phyloP scores from a whole-genome alignment of 768 basidiomycete species.

The Gloeophyllum trabeum region DNA sequence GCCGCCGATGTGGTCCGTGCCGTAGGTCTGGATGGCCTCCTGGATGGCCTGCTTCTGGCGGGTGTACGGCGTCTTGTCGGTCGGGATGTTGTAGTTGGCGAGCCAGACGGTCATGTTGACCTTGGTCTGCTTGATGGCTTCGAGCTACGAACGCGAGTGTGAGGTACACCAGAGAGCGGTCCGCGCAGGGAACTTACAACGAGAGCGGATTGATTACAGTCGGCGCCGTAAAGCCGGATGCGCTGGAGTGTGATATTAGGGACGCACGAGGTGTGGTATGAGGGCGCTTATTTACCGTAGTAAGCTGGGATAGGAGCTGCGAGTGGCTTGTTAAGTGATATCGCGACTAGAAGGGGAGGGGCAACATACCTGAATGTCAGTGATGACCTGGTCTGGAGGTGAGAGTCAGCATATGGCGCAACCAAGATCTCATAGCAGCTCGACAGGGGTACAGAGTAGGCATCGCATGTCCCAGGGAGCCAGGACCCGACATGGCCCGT shows the following conservation, averaged over 20 bases:
- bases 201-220: slow-evolving; percentile 74
- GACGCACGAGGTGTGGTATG: not conserved
- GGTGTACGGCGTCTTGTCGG: slow-evolving; percentile 57
- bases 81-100: slow-evolving; percentile 54
- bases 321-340: slow-evolving; percentile 6
- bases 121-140: slow-evolving; percentile 85
- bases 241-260: slow-evolving; percentile 22
- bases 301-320: slow-evolving; percentile 78
- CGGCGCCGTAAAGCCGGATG: slow-evolving; percentile 78
- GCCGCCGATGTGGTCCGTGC: slow-evolving; percentile 63
- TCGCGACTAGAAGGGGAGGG: not conserved
- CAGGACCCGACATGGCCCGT: no score
- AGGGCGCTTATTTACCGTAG: slow-evolving; percentile 26
- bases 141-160: slow-evolving; percentile 32
- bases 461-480: no score
- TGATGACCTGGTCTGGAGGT: slow-evolving; percentile 41
- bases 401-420: no score
- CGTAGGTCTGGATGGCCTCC: slow-evolving; percentile 64
- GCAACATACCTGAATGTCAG: slow-evolving; percentile 53
- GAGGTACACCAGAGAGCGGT: not conserved
- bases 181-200: slow-evolving; percentile 33
- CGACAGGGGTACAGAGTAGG: no score
- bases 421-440: no score
- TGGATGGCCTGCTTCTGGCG: slow-evolving; percentile 64
- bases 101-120: slow-evolving; percentile 76